Evolutionary conservation across 371 early-diverging fungal species (phyloP), one percentile per base, ranked within the genome.

Genomic region (Circinella umbellata): DNA sequence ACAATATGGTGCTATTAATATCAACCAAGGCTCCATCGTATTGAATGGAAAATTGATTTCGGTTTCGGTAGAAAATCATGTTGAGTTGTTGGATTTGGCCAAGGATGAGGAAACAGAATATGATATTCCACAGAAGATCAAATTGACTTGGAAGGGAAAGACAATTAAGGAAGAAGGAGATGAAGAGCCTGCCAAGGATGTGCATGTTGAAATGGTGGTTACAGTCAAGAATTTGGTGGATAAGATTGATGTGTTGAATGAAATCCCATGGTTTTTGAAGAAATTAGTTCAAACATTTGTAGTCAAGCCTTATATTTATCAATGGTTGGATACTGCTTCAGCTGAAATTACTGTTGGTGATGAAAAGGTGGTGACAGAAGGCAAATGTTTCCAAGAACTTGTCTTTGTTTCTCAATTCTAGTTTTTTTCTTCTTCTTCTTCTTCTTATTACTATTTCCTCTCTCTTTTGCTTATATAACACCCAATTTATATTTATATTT

Each of bases 301-400:
- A 53, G 94, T 96, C 53, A 94, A 94, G 76, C 98, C 98, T 18
- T 96, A 91, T 73, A 85, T 95, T 61, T 98, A 95, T 80, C 94
- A 96, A 81, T 96, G 93, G 89, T 84, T 88, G 66, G 90, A 93
- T 63, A 85, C 86, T 35, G 89, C 84, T 39, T 80, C 88, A 11
- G 89, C 87, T 48, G 80, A 88, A 57, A 82, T 93, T 39, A 84
- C 83, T 11, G 79, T 93, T 36, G 94, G 91, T 47, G 91, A 89
- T 36, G 88, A 90, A 62, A 87, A 80, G 61, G 75, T 84, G 68
- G 72, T 74, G 46, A 63, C 91, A 15, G 78, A 79, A 48, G 93
- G 94, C 46, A 77, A 79, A 47, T 82, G 89, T 38, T 90, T 90
- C 82, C 89, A 91, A 76, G 94, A 93, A 72, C 81, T 87, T 36